Conservation (phyloP, 2,329 filamentous ascomycete genomes). For the Rutstroemia sp. region DNA sequence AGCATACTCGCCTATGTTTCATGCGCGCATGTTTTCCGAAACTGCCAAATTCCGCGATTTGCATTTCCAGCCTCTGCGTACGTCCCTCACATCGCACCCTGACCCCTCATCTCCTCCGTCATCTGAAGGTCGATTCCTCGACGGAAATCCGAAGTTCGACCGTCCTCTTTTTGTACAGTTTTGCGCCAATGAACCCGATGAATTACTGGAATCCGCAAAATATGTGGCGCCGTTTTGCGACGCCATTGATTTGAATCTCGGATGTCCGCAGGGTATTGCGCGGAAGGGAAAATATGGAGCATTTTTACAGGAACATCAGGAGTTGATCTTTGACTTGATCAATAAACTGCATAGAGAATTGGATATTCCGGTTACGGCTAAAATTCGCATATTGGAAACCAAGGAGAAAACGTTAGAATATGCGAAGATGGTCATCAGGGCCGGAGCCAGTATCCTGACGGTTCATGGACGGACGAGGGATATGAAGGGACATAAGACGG, state of each 20-base stretch:
- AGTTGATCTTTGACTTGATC: constrained; percentile 74
- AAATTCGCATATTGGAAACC: constrained; percentile 85
- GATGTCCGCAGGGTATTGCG: constrained; percentile 94
- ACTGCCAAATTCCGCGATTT: constrained; percentile 66
- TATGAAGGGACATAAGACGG: constrained; percentile 94
- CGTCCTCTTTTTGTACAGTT: constrained; percentile 94
- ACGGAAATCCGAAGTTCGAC: constrained; percentile 80
- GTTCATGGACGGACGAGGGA: constrained; percentile 85
- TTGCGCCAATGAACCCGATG: constrained; percentile 81
- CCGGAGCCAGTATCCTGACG: constrained; percentile 87
- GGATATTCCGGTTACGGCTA: constrained; percentile 81
- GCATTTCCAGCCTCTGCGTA: constrained; percentile 61
- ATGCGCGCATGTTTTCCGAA: constrained; percentile 81
- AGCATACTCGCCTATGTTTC: constrained; percentile 93
- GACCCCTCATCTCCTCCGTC: constrained; percentile 20
- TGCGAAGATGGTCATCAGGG: constrained; percentile 75
- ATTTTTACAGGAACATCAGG: constrained; percentile 90
- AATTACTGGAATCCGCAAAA: constrained; percentile 70
- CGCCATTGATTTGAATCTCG: constrained; percentile 90
- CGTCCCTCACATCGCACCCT: constrained; percentile 26
- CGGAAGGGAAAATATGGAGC: constrained; percentile 85
- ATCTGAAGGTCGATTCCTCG: constrained; percentile 51
- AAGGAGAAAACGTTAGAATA: constrained; percentile 83
- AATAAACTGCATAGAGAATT: constrained; percentile 73
- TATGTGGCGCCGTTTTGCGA: constrained; percentile 83